Percentiles rank a stretch among this genome's conserved stretches.
Evolutionary conservation across 768 basidiomycete species (phyloP).

Genomic region (Tephrocybe sp.): DNA sequence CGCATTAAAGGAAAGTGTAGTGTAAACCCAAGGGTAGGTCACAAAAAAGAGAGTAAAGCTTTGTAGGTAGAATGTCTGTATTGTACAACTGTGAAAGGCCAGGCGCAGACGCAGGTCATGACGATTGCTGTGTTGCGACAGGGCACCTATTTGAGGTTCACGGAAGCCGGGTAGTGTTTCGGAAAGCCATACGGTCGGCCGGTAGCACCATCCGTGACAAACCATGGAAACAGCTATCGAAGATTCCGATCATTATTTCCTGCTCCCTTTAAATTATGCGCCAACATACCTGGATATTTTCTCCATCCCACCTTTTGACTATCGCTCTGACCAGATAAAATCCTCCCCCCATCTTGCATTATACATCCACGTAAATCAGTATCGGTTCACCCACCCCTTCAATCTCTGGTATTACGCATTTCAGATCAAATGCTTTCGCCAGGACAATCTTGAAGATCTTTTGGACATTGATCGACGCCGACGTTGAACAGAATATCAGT

Average conservation of each 20-base stretch:
- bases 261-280: too few relatives aligned
- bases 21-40: conserved; percentile 10
- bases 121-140: neutral
- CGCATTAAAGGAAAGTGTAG: conserved; percentile 21
- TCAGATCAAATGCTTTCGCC: conserved; percentile 96
- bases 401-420: conserved; percentile 98
- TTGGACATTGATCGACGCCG: conserved; percentile 98
- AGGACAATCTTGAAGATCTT: conserved; percentile 99
- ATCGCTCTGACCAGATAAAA: conserved; percentile 12
- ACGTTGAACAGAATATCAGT: conserved; percentile 98
- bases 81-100: conserved; percentile 9
- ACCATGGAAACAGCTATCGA: conserved; percentile 5
- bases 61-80: conserved; percentile 15
- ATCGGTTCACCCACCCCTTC: conserved; percentile 96
- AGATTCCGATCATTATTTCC: too few relatives aligned
- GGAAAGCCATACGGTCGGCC: neutral
- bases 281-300: conserved; percentile 30
- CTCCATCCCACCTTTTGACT: conserved; percentile 25
- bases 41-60: conserved; percentile 9
- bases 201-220: neutral
- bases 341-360: conserved; percentile 22
- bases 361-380: conserved; percentile 89
- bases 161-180: conserved; percentile 4
- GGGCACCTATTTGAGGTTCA: neutral
- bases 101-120: neutral